phyloP scores from a whole-genome alignment of 192 early-diverging fungal species.

The Coemansia sp. region DNA sequence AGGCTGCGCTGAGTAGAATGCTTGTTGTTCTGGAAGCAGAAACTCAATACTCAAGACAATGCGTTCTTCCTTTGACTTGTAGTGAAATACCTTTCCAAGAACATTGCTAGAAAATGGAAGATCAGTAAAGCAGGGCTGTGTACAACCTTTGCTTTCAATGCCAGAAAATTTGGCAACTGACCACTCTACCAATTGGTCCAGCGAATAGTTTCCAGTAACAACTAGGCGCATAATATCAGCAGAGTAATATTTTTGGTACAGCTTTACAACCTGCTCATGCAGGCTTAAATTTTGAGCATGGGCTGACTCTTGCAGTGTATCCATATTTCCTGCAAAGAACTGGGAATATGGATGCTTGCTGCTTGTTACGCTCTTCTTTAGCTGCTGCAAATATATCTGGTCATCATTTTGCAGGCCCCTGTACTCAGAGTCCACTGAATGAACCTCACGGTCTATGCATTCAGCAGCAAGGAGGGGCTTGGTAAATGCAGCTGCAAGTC shows the following conservation, averaged over 20 bases:
- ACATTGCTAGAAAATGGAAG: constrained; percentile 68
- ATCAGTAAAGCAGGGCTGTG: constrained; percentile 60
- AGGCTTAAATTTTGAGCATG: constrained; percentile 19
- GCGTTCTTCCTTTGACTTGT: constrained; percentile 72
- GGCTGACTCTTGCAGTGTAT: constrained; percentile 64
- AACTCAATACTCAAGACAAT: constrained; percentile 69
- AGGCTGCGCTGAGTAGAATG: constrained; percentile 54
- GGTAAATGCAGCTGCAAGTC: constrained; percentile 86
- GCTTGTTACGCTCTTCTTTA: constrained; percentile 17
- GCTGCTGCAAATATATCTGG: not conserved
- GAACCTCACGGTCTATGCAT: constrained; percentile 81
- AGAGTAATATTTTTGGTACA: constrained; percentile 83
- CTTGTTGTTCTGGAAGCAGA: constrained; percentile 71
- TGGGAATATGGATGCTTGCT: constrained; percentile 74
- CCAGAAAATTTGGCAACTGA: constrained; percentile 73
- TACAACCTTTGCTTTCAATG: constrained; percentile 43
- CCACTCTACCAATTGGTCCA: constrained; percentile 71
- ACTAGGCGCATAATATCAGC: constrained; percentile 91
- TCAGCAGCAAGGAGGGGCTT: constrained; percentile 72
- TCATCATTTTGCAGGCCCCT: constrained; percentile 81
- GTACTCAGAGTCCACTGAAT: constrained; percentile 91
- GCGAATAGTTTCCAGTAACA: constrained; percentile 77
- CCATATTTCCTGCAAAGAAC: constrained; percentile 83
- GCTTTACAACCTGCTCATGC: constrained; percentile 73
- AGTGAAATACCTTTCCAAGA: constrained; percentile 63